Base-by-base conservation (phyloP, 169 alveolate genomes). In the Eimeria brunetti region DNA sequence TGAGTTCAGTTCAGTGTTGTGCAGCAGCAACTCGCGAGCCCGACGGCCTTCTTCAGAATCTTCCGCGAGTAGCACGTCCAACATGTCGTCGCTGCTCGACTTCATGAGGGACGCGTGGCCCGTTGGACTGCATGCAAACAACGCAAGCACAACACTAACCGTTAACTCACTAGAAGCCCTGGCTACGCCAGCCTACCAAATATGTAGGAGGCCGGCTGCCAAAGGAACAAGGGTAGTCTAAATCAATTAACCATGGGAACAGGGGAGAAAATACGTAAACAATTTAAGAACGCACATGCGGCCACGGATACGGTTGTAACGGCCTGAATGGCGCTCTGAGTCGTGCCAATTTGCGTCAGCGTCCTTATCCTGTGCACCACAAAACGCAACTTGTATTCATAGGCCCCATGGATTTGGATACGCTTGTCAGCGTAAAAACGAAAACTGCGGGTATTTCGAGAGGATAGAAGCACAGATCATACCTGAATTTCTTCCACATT, bases 91-190 rank as follows among this genome's bases (percentile, higher is more conserved):
- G 78, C 95, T 92, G 38, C 95, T 92, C 14, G 86, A 62, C 67
- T 92, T 92, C 95, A 92, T 92, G 27, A 92, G 88, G 51, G 91
- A 81, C 18, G 95, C 93, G 44, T 92, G 95, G 58, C 95, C 95
- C 1, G 95, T 92, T 36, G 95, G 95, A 30, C 95, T 92, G 92
- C 53, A 64, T 69, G 9, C 69, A 64, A 38, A 67, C 71, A 69
- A 62, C 20, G 33, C 60, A 88, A 58, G 73, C 53, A 44, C 14
- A 27, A 0, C 83, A 30, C 73, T 41, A 16, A 12, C 81, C 36
- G 81, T 33, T 33, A n/a, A 46, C 51, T 22, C 27, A 83, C 71
- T 2, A 46, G 75, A 38, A 51, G 33, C 41, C 51, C 22, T 51
- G 12, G 0, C 16, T 6, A 49, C 30, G 41, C 49, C 62, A 41